Evolutionary conservation across 202 grass and related monocot genomes (phyloP), one percentile per base, ranked within the genome.

Genomic region (Sporobolus alterniflorus): DNA sequence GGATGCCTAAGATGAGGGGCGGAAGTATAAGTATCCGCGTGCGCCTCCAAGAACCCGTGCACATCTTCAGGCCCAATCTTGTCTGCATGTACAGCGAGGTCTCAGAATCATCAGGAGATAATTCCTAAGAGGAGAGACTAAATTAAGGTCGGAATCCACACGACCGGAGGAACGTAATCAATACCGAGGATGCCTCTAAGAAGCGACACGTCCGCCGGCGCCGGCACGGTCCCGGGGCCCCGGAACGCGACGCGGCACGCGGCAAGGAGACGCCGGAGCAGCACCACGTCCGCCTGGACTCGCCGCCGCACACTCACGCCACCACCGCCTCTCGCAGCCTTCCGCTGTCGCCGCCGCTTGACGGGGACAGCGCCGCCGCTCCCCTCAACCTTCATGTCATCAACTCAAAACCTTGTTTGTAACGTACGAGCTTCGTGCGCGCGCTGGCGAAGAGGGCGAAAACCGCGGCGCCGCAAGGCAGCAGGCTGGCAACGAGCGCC

Each of bases 121-220:
- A n/a, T n/a, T n/a, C n/a, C n/a, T n/a, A n/a, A n/a, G n/a, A n/a
- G n/a, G n/a, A n/a, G n/a, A n/a, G n/a, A n/a, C n/a, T n/a, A n/a
- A n/a, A n/a, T n/a, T n/a, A n/a, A n/a, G n/a, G n/a, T n/a, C n/a
- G n/a, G n/a, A n/a, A n/a, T n/a, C n/a, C n/a, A n/a, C n/a, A n/a
- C n/a, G n/a, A n/a, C n/a, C n/a, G n/a, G n/a, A n/a, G n/a, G n/a
- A n/a, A n/a, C n/a, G n/a, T n/a, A n/a, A n/a, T n/a, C n/a, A n/a
- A n/a, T 76, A 97, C 94, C 94, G 67, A 97, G 85, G 36, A 97
- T 73, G 26, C 63, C 67, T 64, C 76, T 85, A 60, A 97, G 42
- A 51, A 82, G 70, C 10, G 40, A 49, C 73, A 90, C 91, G 43
- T 94, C 89, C n/a, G 80, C 64, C 3, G 41, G 85, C 39, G 74